Evolutionary conservation across 139 green algal species (phyloP).

Genomic region (Chlamydomonas schloesseri): DNA sequence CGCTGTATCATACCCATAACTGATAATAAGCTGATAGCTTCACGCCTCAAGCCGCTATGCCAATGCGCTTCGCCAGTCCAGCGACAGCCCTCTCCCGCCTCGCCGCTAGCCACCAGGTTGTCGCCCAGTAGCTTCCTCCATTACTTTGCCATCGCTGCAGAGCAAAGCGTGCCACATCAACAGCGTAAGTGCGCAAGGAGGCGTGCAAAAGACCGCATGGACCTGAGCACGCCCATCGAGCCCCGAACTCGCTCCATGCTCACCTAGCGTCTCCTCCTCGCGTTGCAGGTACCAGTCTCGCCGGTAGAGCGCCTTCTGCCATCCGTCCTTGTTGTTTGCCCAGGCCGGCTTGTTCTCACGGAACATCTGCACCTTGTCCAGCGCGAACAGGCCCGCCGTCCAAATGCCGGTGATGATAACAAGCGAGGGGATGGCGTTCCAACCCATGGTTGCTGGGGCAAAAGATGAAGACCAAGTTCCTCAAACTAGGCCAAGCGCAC

Average conservation of each 20-base stretch:
- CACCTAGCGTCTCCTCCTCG: slow-evolving; percentile 43
- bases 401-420: slow-evolving; percentile 45
- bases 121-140: neutral
- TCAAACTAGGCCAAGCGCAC: too few species aligned
- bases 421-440: slow-evolving; percentile 43
- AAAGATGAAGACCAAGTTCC: too few species aligned
- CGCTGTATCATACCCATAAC: too few species aligned
- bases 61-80: too few species aligned
- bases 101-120: too few species aligned
- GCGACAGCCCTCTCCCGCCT: too few species aligned
- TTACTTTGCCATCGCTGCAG: slow-evolving; percentile 11
- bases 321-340: slow-evolving; percentile 43
- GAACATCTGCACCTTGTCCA: slow-evolving; percentile 41
- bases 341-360: slow-evolving; percentile 42
- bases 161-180: too few species aligned
- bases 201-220: too few species aligned
- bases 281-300: slow-evolving; percentile 42
- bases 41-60: too few species aligned
- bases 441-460: slow-evolving; percentile 26
- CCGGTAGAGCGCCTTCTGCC: slow-evolving; percentile 41
- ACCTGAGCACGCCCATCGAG: too few species aligned
- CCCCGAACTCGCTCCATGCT: neutral
- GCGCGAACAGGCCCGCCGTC: slow-evolving; percentile 31
- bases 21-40: too few species aligned
- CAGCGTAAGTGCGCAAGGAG: neutral